Conservation (phyloP, 1,284 basidiomycete species). For the Acaromyces ingoldii region DNA sequence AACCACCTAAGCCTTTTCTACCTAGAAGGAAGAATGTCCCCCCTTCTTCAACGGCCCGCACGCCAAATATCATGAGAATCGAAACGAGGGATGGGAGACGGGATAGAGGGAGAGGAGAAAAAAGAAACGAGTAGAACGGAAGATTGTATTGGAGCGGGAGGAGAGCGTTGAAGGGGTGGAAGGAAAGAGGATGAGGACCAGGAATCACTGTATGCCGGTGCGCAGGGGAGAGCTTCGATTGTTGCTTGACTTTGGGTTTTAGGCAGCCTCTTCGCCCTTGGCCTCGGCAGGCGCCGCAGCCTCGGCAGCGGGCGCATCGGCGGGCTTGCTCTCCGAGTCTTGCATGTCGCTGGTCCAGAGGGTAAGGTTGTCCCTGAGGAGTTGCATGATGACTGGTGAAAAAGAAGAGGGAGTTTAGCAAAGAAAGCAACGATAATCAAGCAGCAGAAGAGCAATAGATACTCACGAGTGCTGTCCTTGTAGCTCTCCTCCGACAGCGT, state of each 20-base stretch:
- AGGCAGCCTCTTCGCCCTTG: constrained; percentile 50
- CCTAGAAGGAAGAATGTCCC: too few species aligned
- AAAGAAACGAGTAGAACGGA: too few species aligned
- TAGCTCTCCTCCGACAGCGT: constrained; percentile 99
- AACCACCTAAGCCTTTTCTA: too few species aligned
- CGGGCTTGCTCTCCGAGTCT: constrained; percentile 51
- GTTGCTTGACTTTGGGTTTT: constrained; percentile 19
- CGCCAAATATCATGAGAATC: background rate
- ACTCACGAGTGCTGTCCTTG: constrained; percentile 60
- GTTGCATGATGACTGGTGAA: constrained; percentile 92
- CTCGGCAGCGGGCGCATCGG: constrained; percentile 39
- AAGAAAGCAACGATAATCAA: background rate
- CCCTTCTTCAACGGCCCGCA: too few species aligned
- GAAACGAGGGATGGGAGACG: background rate
- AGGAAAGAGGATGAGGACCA: too few species aligned
- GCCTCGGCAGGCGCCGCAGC: constrained; percentile 41
- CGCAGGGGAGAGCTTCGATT: too few species aligned
- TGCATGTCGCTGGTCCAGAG: constrained; percentile 91
- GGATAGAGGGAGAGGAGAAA: background rate
- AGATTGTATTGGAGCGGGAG: too few species aligned
- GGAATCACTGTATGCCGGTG: too few species aligned
- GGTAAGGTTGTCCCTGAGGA: constrained; percentile 96
- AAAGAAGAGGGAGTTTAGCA: background rate
- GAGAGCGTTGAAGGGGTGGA: too few species aligned
- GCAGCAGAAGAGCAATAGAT: too few species aligned